Evolutionary conservation across 2,329 filamentous ascomycete genomes (phyloP).

Genomic region (Coleophoma cylindrospora): DNA sequence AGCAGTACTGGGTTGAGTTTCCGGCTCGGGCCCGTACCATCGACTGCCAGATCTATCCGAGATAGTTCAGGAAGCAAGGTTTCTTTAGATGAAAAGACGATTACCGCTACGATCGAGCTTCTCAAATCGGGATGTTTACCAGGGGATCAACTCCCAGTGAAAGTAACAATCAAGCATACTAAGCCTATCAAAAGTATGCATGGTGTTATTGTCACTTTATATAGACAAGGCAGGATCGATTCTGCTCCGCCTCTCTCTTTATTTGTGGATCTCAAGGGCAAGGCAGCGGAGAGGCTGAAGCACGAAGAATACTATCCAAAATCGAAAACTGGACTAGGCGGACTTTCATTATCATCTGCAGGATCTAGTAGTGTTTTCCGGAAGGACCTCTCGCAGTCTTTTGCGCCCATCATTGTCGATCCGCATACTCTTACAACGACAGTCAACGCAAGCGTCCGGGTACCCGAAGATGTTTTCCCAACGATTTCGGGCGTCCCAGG

Average conservation of each 20-base stretch:
- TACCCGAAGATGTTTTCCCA: constrained; percentile 88
- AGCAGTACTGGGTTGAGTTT: constrained; percentile 39
- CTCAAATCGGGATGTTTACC: constrained; percentile 78
- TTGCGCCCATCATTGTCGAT: constrained; percentile 84
- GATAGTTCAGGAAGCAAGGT: constrained; percentile 45
- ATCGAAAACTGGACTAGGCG: constrained; percentile 80
- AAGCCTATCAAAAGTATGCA: constrained; percentile 87
- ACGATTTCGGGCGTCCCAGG: constrained; percentile 88
- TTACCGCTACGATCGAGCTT: constrained; percentile 81
- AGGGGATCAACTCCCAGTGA: constrained; percentile 77
- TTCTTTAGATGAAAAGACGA: constrained; percentile 66
- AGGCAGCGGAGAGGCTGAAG: constrained; percentile 62
- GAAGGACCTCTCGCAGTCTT: constrained; percentile 87
- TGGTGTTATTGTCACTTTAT: constrained; percentile 88
- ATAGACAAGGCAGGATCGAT: constrained; percentile 86
- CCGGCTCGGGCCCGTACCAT: constrained; percentile 27
- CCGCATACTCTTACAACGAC: constrained; percentile 72
- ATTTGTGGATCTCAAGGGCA: constrained; percentile 46
- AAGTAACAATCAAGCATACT: constrained; percentile 79
- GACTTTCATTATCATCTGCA: constrained; percentile 79
- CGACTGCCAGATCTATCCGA: constrained; percentile 31
- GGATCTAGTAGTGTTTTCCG: constrained; percentile 90
- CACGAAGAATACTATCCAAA: constrained; percentile 77
- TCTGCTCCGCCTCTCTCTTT: constrained; percentile 53
- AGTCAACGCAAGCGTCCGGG: constrained; percentile 75